A percentile compares a stretch with the other conserved stretches of the same genome.
Conservation (phyloP, 129 eudicot species). For the Helianthus tuberosus region DNA sequence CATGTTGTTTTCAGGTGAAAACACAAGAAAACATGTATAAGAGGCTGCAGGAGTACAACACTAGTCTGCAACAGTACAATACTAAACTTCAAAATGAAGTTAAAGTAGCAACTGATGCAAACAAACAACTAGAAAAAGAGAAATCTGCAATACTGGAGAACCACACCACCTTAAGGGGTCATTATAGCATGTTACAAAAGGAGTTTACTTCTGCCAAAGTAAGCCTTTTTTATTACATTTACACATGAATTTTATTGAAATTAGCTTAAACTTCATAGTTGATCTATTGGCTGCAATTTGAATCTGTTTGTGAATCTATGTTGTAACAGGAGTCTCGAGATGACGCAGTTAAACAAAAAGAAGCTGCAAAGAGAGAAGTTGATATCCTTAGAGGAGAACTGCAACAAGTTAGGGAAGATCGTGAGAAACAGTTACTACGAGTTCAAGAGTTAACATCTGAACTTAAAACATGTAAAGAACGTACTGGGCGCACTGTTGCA, state of each 20-base stretch:
- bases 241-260: too few species aligned
- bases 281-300: not conserved
- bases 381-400: constrained; percentile 50
- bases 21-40: constrained; percentile 48
- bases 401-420: constrained; percentile 62
- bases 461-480: constrained; percentile 36
- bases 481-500: constrained; percentile 44
- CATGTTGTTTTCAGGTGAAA: constrained; percentile 36
- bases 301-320: not conserved
- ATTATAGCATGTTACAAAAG: constrained; percentile 51
- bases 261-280: not conserved
- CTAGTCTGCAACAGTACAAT: constrained; percentile 64
- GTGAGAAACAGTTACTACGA: constrained; percentile 45
- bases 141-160: constrained; percentile 55
- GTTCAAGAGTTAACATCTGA: constrained; percentile 48
- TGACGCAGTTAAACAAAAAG: constrained; percentile 58
- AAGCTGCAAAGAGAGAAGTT: constrained; percentile 43
- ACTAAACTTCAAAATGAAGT: constrained; percentile 61
- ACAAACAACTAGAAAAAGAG: constrained; percentile 57
- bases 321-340: constrained; percentile 47
- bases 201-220: constrained; percentile 57
- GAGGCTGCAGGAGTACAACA: constrained; percentile 67
- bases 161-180: constrained; percentile 55
- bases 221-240: not conserved
- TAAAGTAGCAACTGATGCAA: constrained; percentile 46